phyloP scores from a whole-genome alignment of 495 filamentous ascomycete species.

The Penicillium samsonianum region DNA sequence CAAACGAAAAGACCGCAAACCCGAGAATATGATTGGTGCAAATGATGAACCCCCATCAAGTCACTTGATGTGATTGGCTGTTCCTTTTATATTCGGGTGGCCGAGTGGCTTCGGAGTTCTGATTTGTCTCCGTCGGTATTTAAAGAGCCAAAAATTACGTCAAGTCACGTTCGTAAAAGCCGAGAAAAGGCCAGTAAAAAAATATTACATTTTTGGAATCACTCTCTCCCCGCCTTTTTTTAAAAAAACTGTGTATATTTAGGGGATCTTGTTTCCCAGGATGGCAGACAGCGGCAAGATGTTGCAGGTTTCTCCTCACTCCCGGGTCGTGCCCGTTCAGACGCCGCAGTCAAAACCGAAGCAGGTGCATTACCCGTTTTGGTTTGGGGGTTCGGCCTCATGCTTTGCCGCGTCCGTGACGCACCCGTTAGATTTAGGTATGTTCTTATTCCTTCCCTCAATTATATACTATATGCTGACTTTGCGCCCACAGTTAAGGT shows the following conservation, averaged over 20 bases:
- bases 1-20: conserved; percentile 15
- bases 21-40: conserved; percentile 44
- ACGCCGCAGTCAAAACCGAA: conserved; percentile 29
- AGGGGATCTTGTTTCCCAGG: conserved; percentile 31
- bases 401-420: conserved; percentile 88
- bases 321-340: conserved; percentile 28
- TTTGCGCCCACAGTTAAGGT: conserved; percentile 50
- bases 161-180: conserved; percentile 18
- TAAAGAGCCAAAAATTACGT: conserved; percentile 32
- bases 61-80: conserved; percentile 18
- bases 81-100: conserved; percentile 4
- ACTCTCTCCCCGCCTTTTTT: conserved; percentile 14
- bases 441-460: conserved; percentile 17
- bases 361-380: conserved; percentile 75
- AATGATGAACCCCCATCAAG: neutral
- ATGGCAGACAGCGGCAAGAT: conserved; percentile 46
- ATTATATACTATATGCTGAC: conserved; percentile 21
- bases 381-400: conserved; percentile 92
- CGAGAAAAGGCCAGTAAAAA: conserved; percentile 18
- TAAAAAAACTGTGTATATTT: conserved; percentile 3
- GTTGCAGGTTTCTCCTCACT: conserved; percentile 33
- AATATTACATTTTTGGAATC: conserved; percentile 1
- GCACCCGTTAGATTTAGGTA: conserved; percentile 78
- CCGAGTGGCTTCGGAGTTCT: conserved; percentile 39
- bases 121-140: conserved; percentile 43